Evolutionary conservation across 1,284 basidiomycete genomes (phyloP), one percentile per base, ranked within the genome.

Genomic region (Sparassis latifolia): DNA sequence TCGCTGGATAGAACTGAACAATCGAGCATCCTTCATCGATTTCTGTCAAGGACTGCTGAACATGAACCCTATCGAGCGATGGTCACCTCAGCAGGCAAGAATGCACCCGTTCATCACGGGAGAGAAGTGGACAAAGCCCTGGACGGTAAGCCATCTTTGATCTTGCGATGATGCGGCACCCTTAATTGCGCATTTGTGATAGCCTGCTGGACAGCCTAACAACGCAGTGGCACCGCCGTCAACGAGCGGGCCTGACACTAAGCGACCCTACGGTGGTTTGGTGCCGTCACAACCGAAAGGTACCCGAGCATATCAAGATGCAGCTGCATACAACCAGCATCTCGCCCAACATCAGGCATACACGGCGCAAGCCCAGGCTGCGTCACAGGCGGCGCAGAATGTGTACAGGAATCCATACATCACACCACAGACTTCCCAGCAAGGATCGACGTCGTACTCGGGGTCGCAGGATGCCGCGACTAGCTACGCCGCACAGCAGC

Each of bases 91-190:
- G 65, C 95, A 99, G 70, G 96, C 96, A 38, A 80, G 89, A 52
- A 75, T 91, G 65, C 97, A 99, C 69, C 96, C 96, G 3, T 99
- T 99, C 71, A 97, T 99, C 62, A 97, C 94, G 7, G 95, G 96
- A 50, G 96, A 98, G 70, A 94, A 93, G 68, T 97, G 86, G 65
- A 84, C 81, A 7, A 92, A 91, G 55, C 88, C 89, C 5, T 95
- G 89, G 72, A 79, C 86, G 66, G 92, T 92, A 68, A 68, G 89
- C 76, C 28, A 37, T 38, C 55, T 27, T 40, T 47, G 47, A 53
- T 52, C 41, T 33, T 44, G 32, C 29, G 31, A 20, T 32, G 37
- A 42, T 20, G 20, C 20, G 20, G 20, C 20, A 20, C 35, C 20
- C 5, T 30, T 43, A 30, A 30, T 45, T 39, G n/a, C 27, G 5